Conservation (phyloP, 805 yeast species). For the Wickerhamiella occidentalis region DNA sequence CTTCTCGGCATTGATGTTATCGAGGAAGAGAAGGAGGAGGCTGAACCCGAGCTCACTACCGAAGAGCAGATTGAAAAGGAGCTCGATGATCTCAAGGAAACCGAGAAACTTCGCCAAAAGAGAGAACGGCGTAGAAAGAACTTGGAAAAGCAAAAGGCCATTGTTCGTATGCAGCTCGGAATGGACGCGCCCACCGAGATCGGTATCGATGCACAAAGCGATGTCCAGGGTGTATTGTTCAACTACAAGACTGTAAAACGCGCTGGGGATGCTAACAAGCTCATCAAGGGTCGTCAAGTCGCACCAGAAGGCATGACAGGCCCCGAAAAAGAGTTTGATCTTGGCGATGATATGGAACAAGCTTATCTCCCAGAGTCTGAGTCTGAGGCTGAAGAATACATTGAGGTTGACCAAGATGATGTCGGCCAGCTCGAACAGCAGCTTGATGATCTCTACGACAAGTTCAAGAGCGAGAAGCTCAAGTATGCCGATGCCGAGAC, state of each 20-base stretch:
- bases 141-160: slow-evolving; percentile 76
- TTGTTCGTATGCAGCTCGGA: slow-evolving; percentile 86
- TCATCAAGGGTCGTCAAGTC: slow-evolving; percentile 58
- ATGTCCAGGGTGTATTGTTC: slow-evolving; percentile 62
- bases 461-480: slow-evolving; percentile 39
- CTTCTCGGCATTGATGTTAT: slow-evolving; percentile 57
- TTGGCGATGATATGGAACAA: slow-evolving; percentile 19
- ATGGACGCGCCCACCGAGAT: slow-evolving; percentile 88
- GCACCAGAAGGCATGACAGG: slow-evolving; percentile 24
- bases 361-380: slow-evolving; percentile 29
- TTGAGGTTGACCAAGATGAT: slow-evolving; percentile 25
- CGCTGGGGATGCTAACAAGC: slow-evolving; percentile 57
- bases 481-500: slow-evolving; percentile 35
- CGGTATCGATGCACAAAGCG: slow-evolving; percentile 79
- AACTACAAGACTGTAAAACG: slow-evolving; percentile 75
- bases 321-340: slow-evolving; percentile 13
- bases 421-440: slow-evolving; percentile 60
- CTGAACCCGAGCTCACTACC: slow-evolving; percentile 57
- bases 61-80: slow-evolving; percentile 87
- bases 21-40: slow-evolving; percentile 33
- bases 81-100: slow-evolving; percentile 57
- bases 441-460: slow-evolving; percentile 67
- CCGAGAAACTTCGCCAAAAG: slow-evolving; percentile 53
- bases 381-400: slow-evolving; percentile 25
- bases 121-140: slow-evolving; percentile 75